A percentile compares a stretch with the other conserved stretches of the same genome.
These are phyloP conservation scores for Babesia ovata DNA, from an alignment of 169 alveolate genomes.

Conservation along the genomic window DNA sequence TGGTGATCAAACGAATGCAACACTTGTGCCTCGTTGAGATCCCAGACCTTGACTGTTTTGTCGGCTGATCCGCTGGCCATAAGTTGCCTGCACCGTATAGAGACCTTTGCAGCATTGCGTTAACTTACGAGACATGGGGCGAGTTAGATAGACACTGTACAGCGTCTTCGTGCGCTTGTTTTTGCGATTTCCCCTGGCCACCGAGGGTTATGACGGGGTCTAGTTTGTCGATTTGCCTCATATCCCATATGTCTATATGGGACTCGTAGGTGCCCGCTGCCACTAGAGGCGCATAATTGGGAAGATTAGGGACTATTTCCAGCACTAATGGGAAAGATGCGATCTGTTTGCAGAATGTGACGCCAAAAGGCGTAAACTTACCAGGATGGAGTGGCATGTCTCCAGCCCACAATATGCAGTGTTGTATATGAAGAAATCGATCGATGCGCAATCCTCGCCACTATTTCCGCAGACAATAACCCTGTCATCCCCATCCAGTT, in stretches of 20 bases:
- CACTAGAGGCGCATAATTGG: slow-evolving; percentile 34
- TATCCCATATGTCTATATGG: slow-evolving; percentile 43
- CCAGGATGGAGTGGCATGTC: slow-evolving; percentile 52
- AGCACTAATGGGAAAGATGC: slow-evolving; percentile 42
- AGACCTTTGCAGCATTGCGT: background rate
- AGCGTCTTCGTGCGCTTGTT: slow-evolving; percentile 8
- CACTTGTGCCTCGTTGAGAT: slow-evolving; percentile 41
- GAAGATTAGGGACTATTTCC: slow-evolving; percentile 41
- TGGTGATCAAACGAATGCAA: slow-evolving; percentile 44
- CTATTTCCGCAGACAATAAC: slow-evolving; percentile 55
- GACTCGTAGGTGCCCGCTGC: slow-evolving; percentile 62
- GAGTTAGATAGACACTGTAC: slow-evolving; percentile 52
- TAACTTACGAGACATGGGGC: slow-evolving; percentile 32
- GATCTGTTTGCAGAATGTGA: background rate
- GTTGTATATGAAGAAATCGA: slow-evolving; percentile 52
- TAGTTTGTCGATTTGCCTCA: slow-evolving; percentile 46
- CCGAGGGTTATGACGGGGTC: slow-evolving; percentile 42
- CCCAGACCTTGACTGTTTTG: slow-evolving; percentile 51
- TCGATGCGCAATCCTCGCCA: slow-evolving; percentile 54
- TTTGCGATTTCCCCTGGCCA: slow-evolving; percentile 8
- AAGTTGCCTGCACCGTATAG: slow-evolving; percentile 18
- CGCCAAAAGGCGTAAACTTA: background rate
- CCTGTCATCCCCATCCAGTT: slow-evolving; percentile 54
- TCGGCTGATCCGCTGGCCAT: slow-evolving; percentile 64
- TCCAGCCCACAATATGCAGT: slow-evolving; percentile 64